A percentile compares a stretch with the other conserved stretches of the same genome.
Evolutionary conservation across 805 yeast species (phyloP).

Genomic region (Candida insectorum): DNA sequence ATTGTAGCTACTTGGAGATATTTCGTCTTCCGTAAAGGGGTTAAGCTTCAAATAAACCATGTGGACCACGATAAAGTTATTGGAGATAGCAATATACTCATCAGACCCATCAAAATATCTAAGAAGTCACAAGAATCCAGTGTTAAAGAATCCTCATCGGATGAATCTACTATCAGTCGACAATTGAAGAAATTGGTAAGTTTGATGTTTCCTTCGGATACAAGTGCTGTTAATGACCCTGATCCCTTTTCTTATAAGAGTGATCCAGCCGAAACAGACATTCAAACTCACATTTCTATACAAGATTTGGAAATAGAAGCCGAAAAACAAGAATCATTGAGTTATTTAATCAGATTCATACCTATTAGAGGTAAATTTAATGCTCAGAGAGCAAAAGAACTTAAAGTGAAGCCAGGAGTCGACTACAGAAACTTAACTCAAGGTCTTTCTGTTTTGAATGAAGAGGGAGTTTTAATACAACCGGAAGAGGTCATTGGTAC

Average conservation of each 20-base stretch:
- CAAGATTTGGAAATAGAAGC: conserved; percentile 4
- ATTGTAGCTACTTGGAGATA: conserved; percentile 79
- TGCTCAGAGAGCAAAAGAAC: conserved; percentile 56
- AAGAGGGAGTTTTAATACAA: conserved; percentile 53
- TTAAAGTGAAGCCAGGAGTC: conserved; percentile 69
- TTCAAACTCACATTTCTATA: conserved; percentile 33
- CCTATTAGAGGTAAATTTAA: conserved; percentile 77
- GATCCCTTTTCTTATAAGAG: conserved; percentile 35
- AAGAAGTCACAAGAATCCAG: neutral
- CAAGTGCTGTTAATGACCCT: conserved; percentile 32
- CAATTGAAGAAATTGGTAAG: conserved; percentile 38
- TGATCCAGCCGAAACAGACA: conserved; percentile 35
- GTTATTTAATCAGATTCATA: conserved; percentile 63
- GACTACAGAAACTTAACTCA: conserved; percentile 55
- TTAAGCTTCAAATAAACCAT: conserved; percentile 42
- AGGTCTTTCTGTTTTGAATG: conserved; percentile 56
- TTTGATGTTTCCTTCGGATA: conserved; percentile 57
- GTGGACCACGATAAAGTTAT: conserved; percentile 25
- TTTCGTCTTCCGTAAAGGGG: conserved; percentile 78
- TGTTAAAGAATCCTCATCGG: neutral
- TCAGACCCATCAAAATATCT: conserved; percentile 33
- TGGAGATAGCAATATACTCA: conserved; percentile 35
- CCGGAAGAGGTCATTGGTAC: conserved; percentile 76
- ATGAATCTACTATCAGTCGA: conserved; percentile 1
- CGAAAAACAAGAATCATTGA: conserved; percentile 46